Conservation (phyloP, 176 grass and related monocot species). For the Hsuehochloa calcarea region DNA sequence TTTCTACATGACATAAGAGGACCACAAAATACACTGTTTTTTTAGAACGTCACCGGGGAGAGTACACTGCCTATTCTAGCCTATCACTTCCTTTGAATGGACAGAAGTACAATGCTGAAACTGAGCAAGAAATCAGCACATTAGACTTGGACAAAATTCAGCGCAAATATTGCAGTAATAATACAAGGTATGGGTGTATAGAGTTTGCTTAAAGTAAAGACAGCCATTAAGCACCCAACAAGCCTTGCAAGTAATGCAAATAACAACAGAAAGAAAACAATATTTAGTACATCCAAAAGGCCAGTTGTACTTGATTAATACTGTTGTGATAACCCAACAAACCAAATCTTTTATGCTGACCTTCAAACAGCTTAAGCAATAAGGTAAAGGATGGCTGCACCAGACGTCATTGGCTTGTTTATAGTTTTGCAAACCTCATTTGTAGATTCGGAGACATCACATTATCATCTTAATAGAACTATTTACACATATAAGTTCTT, state of each 20-base stretch:
- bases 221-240: background rate
- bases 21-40: background rate
- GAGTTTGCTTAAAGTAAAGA: background rate
- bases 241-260: conserved; percentile 20
- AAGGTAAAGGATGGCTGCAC: conserved; percentile 3
- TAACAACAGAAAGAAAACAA: background rate
- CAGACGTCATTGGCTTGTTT: conserved; percentile 27
- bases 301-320: conserved; percentile 18
- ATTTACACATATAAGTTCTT: conserved; percentile 5
- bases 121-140: background rate
- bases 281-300: conserved; percentile 1
- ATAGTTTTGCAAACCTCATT: conserved; percentile 24
- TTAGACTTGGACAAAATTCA: background rate
- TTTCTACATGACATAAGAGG: background rate
- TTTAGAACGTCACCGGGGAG: no score
- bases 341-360: conserved; percentile 18
- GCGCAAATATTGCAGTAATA: background rate
- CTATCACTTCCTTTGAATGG: conserved; percentile 22
- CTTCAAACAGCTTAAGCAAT: conserved; percentile 34
- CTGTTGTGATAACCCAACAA: background rate
- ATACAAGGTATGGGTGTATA: background rate
- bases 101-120: conserved; percentile 3
- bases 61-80: background rate
- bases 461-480: conserved; percentile 10
- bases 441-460: background rate